Percentiles rank a stretch among this genome's conserved stretches.
These are phyloP conservation scores for Mycosphaerella sp. DNA, from an alignment of 2,329 filamentous ascomycete species.

Conservation along the genomic window DNA sequence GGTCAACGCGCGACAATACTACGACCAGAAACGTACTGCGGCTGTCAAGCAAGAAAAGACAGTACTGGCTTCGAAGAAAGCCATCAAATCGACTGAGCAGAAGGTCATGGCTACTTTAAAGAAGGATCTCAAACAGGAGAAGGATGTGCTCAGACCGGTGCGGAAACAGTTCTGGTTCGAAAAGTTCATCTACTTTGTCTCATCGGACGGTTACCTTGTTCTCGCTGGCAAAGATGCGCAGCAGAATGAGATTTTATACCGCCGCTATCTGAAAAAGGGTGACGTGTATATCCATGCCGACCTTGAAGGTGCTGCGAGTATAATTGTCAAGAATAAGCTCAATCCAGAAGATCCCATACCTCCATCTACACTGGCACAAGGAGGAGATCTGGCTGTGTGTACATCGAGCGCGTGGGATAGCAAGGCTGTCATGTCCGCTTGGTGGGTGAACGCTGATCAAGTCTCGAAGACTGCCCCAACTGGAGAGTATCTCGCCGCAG, in stretches of 20 bases:
- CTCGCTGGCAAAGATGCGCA: slow-evolving; percentile 78
- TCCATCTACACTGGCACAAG: slow-evolving; percentile 84
- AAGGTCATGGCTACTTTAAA: slow-evolving; percentile 83
- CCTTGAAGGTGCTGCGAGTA: slow-evolving; percentile 71
- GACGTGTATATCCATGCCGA: slow-evolving; percentile 92
- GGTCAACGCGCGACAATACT: slow-evolving; percentile 87
- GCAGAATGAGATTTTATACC: slow-evolving; percentile 90
- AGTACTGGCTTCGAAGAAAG: slow-evolving; percentile 68
- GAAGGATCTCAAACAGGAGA: slow-evolving; percentile 85
- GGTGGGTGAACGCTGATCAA: slow-evolving; percentile 89
- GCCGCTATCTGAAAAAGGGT: slow-evolving; percentile 75
- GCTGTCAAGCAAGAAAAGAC: slow-evolving; percentile 86
- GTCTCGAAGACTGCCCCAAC: slow-evolving; percentile 76
- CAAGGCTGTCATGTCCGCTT: slow-evolving; percentile 91
- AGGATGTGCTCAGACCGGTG: slow-evolving; percentile 75
- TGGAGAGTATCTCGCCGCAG: slow-evolving; percentile 72
- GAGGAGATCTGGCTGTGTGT: slow-evolving; percentile 75
- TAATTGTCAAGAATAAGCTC: slow-evolving; percentile 84
- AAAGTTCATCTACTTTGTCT: slow-evolving; percentile 93
- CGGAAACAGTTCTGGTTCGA: slow-evolving; percentile 91
- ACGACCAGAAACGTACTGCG: slow-evolving; percentile 78
- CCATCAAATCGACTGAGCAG: slow-evolving; percentile 81
- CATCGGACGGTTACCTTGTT: slow-evolving; percentile 89
- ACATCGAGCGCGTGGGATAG: slow-evolving; percentile 91
- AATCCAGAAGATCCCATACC: slow-evolving; percentile 79